Conservation (phyloP, 2,329 filamentous ascomycete species). For the Atkinsonella texensis region DNA sequence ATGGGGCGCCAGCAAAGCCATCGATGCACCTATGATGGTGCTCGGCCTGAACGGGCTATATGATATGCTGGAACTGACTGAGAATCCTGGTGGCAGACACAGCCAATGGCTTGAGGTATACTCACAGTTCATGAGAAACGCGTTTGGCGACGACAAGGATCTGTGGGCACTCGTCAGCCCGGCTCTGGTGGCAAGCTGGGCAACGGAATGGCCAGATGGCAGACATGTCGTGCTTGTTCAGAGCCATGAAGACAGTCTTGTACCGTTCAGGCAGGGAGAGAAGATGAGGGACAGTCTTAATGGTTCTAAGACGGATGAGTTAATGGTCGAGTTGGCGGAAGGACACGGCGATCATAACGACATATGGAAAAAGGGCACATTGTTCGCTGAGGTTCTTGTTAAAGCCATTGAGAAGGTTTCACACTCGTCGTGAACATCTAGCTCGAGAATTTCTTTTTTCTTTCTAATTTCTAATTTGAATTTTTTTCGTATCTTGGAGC, state of each 20-base stretch:
- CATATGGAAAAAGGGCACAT: constrained; percentile 1
- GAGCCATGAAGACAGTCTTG: constrained; percentile 6
- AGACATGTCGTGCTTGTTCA: constrained; percentile 6
- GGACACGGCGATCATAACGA: constrained; percentile 4
- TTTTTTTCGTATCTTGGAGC: not conserved
- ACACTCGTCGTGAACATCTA: not conserved
- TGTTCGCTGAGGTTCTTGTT: not conserved
- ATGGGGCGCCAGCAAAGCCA: constrained; percentile 9
- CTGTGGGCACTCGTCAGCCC: constrained; percentile 31
- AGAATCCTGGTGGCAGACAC: constrained; percentile 22
- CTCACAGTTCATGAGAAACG: constrained; percentile 28
- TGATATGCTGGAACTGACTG: constrained; percentile 22
- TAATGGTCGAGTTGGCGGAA: not conserved
- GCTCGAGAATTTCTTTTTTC: not conserved
- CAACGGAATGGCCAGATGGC: constrained; percentile 7
- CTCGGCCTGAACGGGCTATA: constrained; percentile 42
- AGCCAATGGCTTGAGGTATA: constrained; percentile 22
- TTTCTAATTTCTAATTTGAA: not conserved
- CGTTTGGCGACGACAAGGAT: constrained; percentile 30
- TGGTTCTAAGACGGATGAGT: not conserved
- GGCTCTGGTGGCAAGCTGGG: constrained; percentile 9
- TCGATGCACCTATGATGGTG: constrained; percentile 14
- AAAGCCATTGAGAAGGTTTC: constrained; percentile 1
- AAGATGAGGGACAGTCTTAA: constrained; percentile 3
- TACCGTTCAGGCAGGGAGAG: constrained; percentile 7